These are phyloP conservation scores for Panaeolus cyanescens DNA, from an alignment of 768 basidiomycete genomes.

Conservation along the genomic window DNA sequence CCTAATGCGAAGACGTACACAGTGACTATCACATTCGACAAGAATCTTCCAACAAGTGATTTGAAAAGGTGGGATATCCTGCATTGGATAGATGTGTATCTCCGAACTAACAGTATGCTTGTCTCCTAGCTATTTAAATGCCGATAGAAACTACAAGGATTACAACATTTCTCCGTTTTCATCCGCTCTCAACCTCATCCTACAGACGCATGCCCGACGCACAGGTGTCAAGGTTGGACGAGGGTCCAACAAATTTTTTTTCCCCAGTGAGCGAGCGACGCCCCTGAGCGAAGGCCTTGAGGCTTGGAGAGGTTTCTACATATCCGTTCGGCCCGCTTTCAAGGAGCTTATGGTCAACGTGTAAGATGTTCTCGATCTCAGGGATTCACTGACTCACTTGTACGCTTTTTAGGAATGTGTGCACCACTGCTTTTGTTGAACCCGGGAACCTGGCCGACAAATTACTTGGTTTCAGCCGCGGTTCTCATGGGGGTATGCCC, in stretches of 20 bases:
- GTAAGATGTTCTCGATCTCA: constrained; percentile 25
- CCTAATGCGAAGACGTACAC: constrained; percentile 42
- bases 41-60: constrained; percentile 34
- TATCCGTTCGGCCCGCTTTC: constrained; percentile 49
- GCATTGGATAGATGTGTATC: not conserved
- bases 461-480: constrained; percentile 46
- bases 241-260: constrained; percentile 52
- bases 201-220: constrained; percentile 49
- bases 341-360: constrained; percentile 58
- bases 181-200: constrained; percentile 59
- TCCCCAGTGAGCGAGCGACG: constrained; percentile 29
- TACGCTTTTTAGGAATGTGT: constrained; percentile 42
- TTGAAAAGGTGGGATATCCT: constrained; percentile 32
- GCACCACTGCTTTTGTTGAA: constrained; percentile 56
- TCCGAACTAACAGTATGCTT: not conserved
- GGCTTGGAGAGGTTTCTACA: constrained; percentile 48
- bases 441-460: constrained; percentile 66
- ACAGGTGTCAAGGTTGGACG: constrained; percentile 54
- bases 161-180: constrained; percentile 52
- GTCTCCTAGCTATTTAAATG: constrained; percentile 51
- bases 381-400: not conserved
- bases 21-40: constrained; percentile 42
- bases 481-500: constrained; percentile 45
- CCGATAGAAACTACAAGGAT: constrained; percentile 40
- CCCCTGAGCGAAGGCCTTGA: constrained; percentile 36